Percentiles rank a stretch among this genome's conserved stretches.
phyloP scores from a whole-genome alignment of 2,329 filamentous ascomycete genomes.

The Metarhizium robertsii region DNA sequence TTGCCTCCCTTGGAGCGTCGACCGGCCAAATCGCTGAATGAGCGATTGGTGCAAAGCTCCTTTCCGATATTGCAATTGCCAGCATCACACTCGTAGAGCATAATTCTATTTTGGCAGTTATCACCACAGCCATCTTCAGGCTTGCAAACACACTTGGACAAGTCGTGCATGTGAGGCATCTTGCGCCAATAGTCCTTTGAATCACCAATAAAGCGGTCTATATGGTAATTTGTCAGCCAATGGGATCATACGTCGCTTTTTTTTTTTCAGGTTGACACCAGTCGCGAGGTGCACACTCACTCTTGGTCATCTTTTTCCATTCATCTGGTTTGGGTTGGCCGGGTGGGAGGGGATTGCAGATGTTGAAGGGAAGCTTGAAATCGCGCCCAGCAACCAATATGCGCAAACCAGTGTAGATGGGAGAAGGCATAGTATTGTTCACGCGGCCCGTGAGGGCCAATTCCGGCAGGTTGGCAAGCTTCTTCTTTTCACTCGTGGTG shows the following conservation, averaged over 20 bases:
- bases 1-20: conserved; percentile 71
- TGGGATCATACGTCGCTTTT: conserved; percentile 4
- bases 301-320: conserved; percentile 86
- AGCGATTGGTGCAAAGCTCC: conserved; percentile 73
- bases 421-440: conserved; percentile 58
- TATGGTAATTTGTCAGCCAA: conserved; percentile 18
- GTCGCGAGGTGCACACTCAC: conserved; percentile 39
- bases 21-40: conserved; percentile 70
- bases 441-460: conserved; percentile 34
- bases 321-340: conserved; percentile 88
- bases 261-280: background rate
- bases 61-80: conserved; percentile 75
- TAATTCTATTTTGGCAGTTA: conserved; percentile 86
- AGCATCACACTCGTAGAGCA: conserved; percentile 94
- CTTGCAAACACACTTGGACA: conserved; percentile 69
- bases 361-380: conserved; percentile 82
- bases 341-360: conserved; percentile 77
- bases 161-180: conserved; percentile 61
- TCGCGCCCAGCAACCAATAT: conserved; percentile 64
- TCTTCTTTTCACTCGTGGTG: conserved; percentile 42
- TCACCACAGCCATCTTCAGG: conserved; percentile 76
- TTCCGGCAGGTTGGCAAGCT: conserved; percentile 36
- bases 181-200: conserved; percentile 75
- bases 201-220: conserved; percentile 85
- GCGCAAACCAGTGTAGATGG: conserved; percentile 68